Conservation (phyloP, 192 early-diverging fungal species). For the Linnemannia elongata region DNA sequence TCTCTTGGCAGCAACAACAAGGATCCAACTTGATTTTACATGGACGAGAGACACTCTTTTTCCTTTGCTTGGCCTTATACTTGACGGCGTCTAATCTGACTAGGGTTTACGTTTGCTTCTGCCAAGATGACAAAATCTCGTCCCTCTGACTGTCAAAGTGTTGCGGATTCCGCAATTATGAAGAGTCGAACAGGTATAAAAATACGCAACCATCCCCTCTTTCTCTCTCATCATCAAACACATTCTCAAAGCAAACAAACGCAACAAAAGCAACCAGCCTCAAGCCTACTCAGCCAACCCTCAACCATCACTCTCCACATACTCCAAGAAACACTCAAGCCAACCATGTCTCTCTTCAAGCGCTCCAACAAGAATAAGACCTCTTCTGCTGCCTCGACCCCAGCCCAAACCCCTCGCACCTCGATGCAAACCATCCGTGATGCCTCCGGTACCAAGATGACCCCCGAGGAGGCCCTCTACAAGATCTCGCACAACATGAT, state of each 20-base stretch:
- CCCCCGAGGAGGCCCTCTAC: not conserved
- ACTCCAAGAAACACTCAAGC: not conserved
- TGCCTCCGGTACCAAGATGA: not conserved
- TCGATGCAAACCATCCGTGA: slow-evolving; percentile 18
- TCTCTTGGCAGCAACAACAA: not conserved
- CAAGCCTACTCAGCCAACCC: no score
- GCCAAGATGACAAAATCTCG: not conserved
- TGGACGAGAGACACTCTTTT: not conserved
- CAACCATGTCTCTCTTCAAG: slow-evolving; percentile 39
- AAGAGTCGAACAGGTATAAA: not conserved
- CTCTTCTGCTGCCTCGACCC: slow-evolving; percentile 13
- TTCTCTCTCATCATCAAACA: not conserved
- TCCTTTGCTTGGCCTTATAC: not conserved
- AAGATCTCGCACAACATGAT: slow-evolving; percentile 2
- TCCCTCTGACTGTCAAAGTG: not conserved
- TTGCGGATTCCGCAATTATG: not conserved
- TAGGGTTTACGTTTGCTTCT: not conserved
- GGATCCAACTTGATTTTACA: no score
- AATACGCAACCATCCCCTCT: not conserved
- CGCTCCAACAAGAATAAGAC: slow-evolving; percentile 41
- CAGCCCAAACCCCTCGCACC: slow-evolving; percentile 26
- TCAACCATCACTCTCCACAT: not conserved
- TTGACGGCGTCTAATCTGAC: not conserved
- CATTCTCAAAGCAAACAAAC: not conserved
- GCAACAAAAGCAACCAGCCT: not conserved